Conservation (phyloP, 2,329 filamentous ascomycete genomes). For the Talaromyces sp. region DNA sequence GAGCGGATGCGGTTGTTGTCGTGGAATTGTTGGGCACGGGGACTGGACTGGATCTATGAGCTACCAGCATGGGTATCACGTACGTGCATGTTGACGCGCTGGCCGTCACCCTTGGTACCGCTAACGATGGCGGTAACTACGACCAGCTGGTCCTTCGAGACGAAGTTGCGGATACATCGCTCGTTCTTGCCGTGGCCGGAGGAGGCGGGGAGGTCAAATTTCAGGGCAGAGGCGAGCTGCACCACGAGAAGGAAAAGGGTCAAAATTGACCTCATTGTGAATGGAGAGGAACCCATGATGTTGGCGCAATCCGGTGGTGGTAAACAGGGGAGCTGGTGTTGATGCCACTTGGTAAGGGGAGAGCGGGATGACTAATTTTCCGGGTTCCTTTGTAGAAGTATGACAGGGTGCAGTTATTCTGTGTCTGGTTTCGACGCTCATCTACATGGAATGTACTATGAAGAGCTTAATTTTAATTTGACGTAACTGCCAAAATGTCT, state of each 20-base stretch:
- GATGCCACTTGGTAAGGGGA: slow-evolving; percentile 41
- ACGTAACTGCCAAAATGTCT: no score
- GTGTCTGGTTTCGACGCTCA: background rate
- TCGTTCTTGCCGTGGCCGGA: slow-evolving; percentile 71
- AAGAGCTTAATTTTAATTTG: no score
- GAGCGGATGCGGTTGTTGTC: background rate
- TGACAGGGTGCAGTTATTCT: background rate
- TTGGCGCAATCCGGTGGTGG: slow-evolving; percentile 24
- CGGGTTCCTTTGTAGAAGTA: no score
- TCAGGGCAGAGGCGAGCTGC: slow-evolving; percentile 66
- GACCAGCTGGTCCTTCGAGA: slow-evolving; percentile 86
- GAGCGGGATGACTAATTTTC: slow-evolving; percentile 25
- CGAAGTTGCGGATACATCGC: slow-evolving; percentile 96
- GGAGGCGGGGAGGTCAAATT: slow-evolving; percentile 83
- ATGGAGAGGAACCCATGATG: slow-evolving; percentile 35
- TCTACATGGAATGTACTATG: no score
- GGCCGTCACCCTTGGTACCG: slow-evolving; percentile 87
- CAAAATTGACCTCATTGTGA: slow-evolving; percentile 35
- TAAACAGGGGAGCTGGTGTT: slow-evolving; percentile 34
- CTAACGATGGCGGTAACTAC: slow-evolving; percentile 89
- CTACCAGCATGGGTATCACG: slow-evolving; percentile 13
- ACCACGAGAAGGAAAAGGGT: slow-evolving; percentile 38
- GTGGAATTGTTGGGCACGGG: background rate
- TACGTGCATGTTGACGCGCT: slow-evolving; percentile 93
- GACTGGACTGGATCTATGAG: background rate